phyloP scores from a whole-genome alignment of 495 filamentous ascomycete genomes.

The Xylona heveae region DNA sequence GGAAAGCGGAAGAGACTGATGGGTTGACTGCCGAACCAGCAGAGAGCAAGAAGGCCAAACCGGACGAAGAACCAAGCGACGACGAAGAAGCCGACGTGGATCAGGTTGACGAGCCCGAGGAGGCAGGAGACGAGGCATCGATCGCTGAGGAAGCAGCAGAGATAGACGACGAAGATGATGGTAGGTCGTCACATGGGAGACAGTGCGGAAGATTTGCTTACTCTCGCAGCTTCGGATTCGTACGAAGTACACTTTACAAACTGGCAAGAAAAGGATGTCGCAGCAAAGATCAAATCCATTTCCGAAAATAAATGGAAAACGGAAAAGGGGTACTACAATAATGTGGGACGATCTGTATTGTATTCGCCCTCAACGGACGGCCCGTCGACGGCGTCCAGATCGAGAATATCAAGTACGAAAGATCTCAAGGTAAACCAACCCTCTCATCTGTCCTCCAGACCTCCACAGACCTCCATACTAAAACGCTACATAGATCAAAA shows the following conservation, averaged over 20 bases:
- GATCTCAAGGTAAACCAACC: constrained; percentile 17
- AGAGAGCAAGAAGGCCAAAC: constrained; percentile 4
- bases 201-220: constrained; percentile 1
- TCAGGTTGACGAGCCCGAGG: constrained; percentile 18
- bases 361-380: background rate
- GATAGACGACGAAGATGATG: constrained; percentile 22
- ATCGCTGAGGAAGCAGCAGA: constrained; percentile 22
- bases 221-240: constrained; percentile 36
- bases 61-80: constrained; percentile 6
- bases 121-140: constrained; percentile 11
- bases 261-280: constrained; percentile 33
- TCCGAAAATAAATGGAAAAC: constrained; percentile 35
- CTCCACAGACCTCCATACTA: background rate
- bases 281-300: constrained; percentile 27
- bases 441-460: no score
- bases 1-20: background rate
- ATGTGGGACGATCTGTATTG: background rate
- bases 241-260: constrained; percentile 62
- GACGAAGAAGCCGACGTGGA: constrained; percentile 12
- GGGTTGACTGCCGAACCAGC: background rate
- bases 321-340: constrained; percentile 13
- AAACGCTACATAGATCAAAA: constrained; percentile 29
- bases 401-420: constrained; percentile 7
- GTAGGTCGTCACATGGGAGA: background rate
- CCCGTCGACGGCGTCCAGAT: background rate